Base-by-base conservation (phyloP, 2,329 filamentous ascomycete genomes). In the Diaporthe sp. region DNA sequence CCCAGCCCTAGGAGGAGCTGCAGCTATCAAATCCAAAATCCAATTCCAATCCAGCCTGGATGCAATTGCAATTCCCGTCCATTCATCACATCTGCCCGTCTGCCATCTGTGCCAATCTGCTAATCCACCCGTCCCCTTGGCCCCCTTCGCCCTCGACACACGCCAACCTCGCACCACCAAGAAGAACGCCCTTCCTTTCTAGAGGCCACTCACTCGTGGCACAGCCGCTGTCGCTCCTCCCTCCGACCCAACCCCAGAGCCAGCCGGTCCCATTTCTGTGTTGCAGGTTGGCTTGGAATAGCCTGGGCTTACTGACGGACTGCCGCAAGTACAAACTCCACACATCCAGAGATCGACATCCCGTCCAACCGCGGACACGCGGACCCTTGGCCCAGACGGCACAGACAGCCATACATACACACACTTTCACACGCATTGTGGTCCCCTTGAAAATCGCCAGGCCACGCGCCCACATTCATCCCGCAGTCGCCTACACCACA, bases 281-380 rank as follows among this genome's bases (percentile, higher is more conserved):
- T 68, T 68, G 62, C 62, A 68, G 44, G 44, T 28, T 25, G 31
- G 22, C 46, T 39, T 67, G 19, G 65, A 37, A 37, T 17, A 13
- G 46, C 28, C 46, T 28, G 46, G 12, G 31, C 46, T 25, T 49
- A 7, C 62, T 67, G 10, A 37, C 19, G 44, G 62, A 37, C 62
- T n/a, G 28, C 62, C 62, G 62, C 31, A 28, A 15, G 28, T 68
- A 31, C 19, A 34, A 25, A 53, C 62, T 51, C 65, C 65, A 55
- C 65, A 55, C 46, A 28, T 55, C 65, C 65, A 55, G n/a, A 55
- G 65, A 69, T 69, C 65, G 65, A 69, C 65, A 53, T 13, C 65
- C 49, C 44, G 65, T 55, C 65, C 65, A 37, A 39, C 65, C 65
- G 65, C 39, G 46, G 17, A 51, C 62, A 46, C 49, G 65, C 25